A percentile compares a stretch with the other conserved stretches of the same genome.
These are phyloP conservation scores for Trichoderma sp. DNA, from an alignment of 2,329 filamentous ascomycete species.

Conservation along the genomic window DNA sequence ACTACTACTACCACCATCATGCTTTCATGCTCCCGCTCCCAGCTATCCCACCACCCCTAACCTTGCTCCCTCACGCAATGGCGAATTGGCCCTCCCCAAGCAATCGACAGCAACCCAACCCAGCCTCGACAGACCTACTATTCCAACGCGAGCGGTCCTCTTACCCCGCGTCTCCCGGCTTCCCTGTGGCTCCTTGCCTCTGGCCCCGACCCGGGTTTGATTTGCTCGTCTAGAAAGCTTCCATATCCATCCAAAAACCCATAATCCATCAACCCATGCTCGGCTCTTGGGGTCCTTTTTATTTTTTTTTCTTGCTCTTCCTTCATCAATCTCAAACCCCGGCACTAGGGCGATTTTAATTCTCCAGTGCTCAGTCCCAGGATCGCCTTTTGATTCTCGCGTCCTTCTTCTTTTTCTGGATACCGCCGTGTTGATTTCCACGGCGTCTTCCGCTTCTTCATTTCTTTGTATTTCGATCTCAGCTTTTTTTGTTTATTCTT, in stretches of 20 bases:
- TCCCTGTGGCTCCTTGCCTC: slow-evolving; percentile 1
- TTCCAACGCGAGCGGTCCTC: slow-evolving; percentile 4
- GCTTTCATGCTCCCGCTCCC: no score
- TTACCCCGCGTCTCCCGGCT: slow-evolving; percentile 25
- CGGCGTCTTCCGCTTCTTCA: background rate
- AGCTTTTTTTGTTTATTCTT: background rate
- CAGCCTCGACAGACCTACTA: background rate
- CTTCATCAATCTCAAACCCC: slow-evolving; percentile 16
- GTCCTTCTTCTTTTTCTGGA: background rate
- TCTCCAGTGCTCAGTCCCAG: background rate
- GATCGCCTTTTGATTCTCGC: slow-evolving; percentile 1
- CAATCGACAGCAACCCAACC: background rate
- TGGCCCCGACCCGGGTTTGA: slow-evolving; percentile 5
- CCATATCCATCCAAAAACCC: background rate
- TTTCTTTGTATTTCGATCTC: background rate
- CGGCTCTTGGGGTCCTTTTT: background rate
- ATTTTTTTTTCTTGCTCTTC: background rate
- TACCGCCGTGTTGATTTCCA: background rate
- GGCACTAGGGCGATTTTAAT: slow-evolving; percentile 7
- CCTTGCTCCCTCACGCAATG: slow-evolving; percentile 6
- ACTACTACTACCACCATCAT: no score
- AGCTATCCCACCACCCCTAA: background rate
- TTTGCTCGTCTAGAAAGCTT: slow-evolving; percentile 22
- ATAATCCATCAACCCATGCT: slow-evolving; percentile 11
- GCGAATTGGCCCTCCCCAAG: background rate